Evolutionary conservation across 805 yeast species (phyloP).

Genomic region (Barnettozyma sucrosica): DNA sequence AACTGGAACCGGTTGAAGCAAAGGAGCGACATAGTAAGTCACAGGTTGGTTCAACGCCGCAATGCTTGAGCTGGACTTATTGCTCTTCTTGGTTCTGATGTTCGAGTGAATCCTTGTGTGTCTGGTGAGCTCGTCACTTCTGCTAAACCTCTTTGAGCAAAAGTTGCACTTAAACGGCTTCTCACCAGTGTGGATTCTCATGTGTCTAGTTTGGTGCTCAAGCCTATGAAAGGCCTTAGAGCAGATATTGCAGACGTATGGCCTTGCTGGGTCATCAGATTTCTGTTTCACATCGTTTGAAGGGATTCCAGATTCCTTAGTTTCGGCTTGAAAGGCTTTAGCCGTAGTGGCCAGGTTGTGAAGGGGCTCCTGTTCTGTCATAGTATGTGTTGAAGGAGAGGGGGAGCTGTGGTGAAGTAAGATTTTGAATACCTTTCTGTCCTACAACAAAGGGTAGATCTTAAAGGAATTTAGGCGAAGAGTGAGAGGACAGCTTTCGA

Average conservation of each 20-base stretch:
- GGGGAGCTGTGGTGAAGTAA: neutral
- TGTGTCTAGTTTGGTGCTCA: slow-evolving; percentile 89
- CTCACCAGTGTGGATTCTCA: slow-evolving; percentile 90
- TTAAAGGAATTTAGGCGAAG: neutral
- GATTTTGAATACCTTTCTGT: neutral
- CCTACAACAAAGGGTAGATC: neutral
- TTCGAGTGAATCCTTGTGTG: slow-evolving; percentile 77
- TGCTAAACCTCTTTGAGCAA: slow-evolving; percentile 71
- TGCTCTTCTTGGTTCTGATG: slow-evolving; percentile 40
- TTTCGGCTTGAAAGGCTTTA: neutral
- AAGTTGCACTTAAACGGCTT: slow-evolving; percentile 82
- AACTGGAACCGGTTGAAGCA: slow-evolving; percentile 7
- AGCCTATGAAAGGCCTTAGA: slow-evolving; percentile 80
- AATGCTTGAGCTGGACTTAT: slow-evolving; percentile 24
- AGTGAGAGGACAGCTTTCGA: neutral
- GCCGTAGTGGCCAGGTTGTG: neutral
- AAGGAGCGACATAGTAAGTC: slow-evolving; percentile 24
- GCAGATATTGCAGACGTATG: slow-evolving; percentile 81
- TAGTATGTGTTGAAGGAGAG: neutral
- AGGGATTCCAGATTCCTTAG: neutral
- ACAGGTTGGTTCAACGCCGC: slow-evolving; percentile 21
- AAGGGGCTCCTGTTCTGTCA: neutral
- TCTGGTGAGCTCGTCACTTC: slow-evolving; percentile 82
- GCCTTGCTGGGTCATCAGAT: slow-evolving; percentile 38
- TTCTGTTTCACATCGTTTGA: neutral